phyloP scores from a whole-genome alignment of 257 asterid species.

The Verbena officinalis region DNA sequence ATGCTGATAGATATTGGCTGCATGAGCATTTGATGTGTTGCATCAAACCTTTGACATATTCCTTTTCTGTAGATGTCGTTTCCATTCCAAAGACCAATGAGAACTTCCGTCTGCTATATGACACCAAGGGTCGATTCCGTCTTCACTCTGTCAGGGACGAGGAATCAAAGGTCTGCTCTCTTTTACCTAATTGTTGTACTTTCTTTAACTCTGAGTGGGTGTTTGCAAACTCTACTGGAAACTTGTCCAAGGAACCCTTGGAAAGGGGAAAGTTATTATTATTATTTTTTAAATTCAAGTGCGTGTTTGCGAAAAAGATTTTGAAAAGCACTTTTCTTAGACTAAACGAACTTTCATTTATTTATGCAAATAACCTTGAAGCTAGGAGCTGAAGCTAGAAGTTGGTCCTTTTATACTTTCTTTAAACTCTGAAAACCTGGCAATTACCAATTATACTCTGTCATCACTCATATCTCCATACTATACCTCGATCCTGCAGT shows the following conservation, averaged over 20 bases:
- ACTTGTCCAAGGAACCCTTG: no score
- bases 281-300: no score
- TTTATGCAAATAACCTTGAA: no score
- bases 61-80: slow-evolving; percentile 31
- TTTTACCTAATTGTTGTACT: background rate
- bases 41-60: background rate
- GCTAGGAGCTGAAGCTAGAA: no score
- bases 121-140: slow-evolving; percentile 7
- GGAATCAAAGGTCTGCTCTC: slow-evolving; percentile 36
- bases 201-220: no score
- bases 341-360: no score
- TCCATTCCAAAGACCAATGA: slow-evolving; percentile 41
- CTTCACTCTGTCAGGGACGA: slow-evolving; percentile 35
- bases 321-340: no score
- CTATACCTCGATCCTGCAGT: background rate
- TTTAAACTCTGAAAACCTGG: background rate
- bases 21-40: background rate
- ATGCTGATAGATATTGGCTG: background rate
- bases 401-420: no score
- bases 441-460: background rate
- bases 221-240: no score
- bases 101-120: slow-evolving; percentile 31
- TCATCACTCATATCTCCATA: background rate
- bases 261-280: no score
- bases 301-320: no score